Percentiles rank a stretch among this genome's conserved stretches.
Conservation (phyloP, 352 stramenopile genomes). For the Phytophthora niederhauseri region DNA sequence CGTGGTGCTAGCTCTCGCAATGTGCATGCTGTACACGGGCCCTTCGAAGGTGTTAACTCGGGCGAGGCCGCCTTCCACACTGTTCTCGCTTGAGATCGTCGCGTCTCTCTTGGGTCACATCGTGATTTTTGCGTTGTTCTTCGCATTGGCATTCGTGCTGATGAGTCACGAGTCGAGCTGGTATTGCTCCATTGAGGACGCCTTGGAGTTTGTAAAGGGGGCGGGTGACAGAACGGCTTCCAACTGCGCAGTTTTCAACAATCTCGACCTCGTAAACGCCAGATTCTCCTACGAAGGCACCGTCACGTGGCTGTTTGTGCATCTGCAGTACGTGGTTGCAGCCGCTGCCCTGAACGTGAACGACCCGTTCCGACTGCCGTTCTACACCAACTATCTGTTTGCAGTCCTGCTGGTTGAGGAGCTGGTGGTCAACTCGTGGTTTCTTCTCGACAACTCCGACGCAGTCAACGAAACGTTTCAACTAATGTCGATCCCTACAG, state of each 20-base stretch:
- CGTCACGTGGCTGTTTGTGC: slow-evolving; percentile 53
- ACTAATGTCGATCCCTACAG: slow-evolving; percentile 32
- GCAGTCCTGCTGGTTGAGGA: slow-evolving; percentile 28
- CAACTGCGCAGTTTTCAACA: slow-evolving; percentile 38
- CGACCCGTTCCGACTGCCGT: slow-evolving; percentile 50
- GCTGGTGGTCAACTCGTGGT: slow-evolving; percentile 37
- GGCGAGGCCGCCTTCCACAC: slow-evolving; percentile 44
- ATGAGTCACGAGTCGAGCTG: slow-evolving; percentile 32
- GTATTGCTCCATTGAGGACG: slow-evolving; percentile 46
- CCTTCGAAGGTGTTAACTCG: slow-evolving; percentile 40
- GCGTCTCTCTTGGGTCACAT: slow-evolving; percentile 49
- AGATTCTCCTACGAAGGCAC: slow-evolving; percentile 44
- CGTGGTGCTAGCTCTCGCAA: slow-evolving; percentile 54
- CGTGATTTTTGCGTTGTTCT: slow-evolving; percentile 47
- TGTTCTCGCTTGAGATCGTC: slow-evolving; percentile 61
- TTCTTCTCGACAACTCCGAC: slow-evolving; percentile 39
- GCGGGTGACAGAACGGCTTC: not conserved
- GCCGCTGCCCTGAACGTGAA: slow-evolving; percentile 55
- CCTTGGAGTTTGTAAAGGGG: slow-evolving; percentile 18
- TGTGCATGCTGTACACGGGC: slow-evolving; percentile 60
- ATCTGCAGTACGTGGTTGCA: slow-evolving; percentile 50
- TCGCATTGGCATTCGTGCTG: slow-evolving; percentile 32
- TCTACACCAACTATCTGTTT: slow-evolving; percentile 49
- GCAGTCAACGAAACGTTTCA: slow-evolving; percentile 41
- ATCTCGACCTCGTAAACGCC: slow-evolving; percentile 30